These are phyloP conservation scores for Didymella keratinophila DNA, from an alignment of 2,329 filamentous ascomycete genomes.

Conservation along the genomic window DNA sequence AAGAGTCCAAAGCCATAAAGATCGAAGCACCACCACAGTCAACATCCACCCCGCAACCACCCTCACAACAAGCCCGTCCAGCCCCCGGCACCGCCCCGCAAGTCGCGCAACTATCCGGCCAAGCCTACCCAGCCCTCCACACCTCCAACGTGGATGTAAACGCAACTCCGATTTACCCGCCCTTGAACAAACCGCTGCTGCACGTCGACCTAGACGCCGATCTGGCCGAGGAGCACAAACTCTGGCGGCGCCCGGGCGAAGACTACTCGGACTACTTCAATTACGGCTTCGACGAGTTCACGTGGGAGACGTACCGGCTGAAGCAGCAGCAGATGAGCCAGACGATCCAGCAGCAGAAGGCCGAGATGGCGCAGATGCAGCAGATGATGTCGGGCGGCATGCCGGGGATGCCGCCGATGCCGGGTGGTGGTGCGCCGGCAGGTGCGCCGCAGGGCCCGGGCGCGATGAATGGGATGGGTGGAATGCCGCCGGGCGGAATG, in stretches of 20 bases:
- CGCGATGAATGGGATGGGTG: constrained; percentile 30
- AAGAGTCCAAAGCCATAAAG: constrained; percentile 50
- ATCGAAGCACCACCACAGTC: constrained; percentile 45
- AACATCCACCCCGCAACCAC: constrained; percentile 32
- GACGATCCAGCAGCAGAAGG: constrained; percentile 84
- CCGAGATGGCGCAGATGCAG: constrained; percentile 67
- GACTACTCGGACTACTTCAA: constrained; percentile 99
- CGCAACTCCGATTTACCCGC: constrained; percentile 79
- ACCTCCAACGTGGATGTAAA: constrained; percentile 88
- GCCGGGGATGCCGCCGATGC: constrained; percentile 36
- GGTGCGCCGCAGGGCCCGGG: constrained; percentile 44
- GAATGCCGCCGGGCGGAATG: constrained; percentile 50
- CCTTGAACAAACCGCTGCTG: constrained; percentile 75
- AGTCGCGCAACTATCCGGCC: constrained; percentile 37
- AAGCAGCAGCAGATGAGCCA: constrained; percentile 83
- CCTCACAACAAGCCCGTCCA: constrained; percentile 20
- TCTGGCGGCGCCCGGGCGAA: constrained; percentile 92
- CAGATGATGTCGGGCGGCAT: constrained; percentile 59
- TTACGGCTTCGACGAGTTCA: constrained; percentile 98
- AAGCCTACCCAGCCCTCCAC: constrained; percentile 66
- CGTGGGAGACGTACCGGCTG: constrained; percentile 91
- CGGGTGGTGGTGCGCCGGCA: constrained; percentile 29
- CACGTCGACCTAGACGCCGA: constrained; percentile 62
- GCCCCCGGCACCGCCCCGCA: constrained; percentile 35
- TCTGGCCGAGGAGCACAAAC: constrained; percentile 77